Conservation (phyloP, 2,329 filamentous ascomycete species). For the Epichloe uncinata region DNA sequence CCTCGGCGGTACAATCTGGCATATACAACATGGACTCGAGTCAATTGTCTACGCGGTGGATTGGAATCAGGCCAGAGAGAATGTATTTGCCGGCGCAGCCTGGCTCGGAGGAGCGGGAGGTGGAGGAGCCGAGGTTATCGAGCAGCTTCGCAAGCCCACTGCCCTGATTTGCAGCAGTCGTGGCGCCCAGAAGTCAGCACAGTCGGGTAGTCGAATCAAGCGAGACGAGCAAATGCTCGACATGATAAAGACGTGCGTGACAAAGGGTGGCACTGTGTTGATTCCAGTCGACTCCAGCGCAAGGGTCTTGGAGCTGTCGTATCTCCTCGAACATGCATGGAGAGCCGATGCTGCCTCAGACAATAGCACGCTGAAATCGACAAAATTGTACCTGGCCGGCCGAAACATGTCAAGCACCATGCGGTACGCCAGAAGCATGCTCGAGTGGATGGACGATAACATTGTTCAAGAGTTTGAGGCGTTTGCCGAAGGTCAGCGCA, state of each 20-base stretch:
- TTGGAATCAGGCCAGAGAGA: conserved; percentile 96
- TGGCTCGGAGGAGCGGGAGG: conserved; percentile 77
- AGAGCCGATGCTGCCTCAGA: conserved; percentile 45
- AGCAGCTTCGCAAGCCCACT: conserved; percentile 84
- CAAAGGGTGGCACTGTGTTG: conserved; percentile 75
- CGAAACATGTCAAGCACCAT: conserved; percentile 80
- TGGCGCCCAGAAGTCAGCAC: conserved; percentile 58
- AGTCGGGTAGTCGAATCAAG: conserved; percentile 60
- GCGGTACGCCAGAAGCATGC: conserved; percentile 83
- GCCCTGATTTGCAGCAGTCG: conserved; percentile 85
- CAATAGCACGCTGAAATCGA: conserved; percentile 36
- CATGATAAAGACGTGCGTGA: conserved; percentile 66
- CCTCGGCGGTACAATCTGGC: conserved; percentile 95
- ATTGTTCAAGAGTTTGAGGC: conserved; percentile 88
- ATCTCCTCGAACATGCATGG: conserved; percentile 88
- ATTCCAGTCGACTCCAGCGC: conserved; percentile 93
- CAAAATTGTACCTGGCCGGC: conserved; percentile 69
- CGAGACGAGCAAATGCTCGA: conserved; percentile 76
- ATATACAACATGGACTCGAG: conserved; percentile 91
- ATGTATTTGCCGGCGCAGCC: conserved; percentile 83
- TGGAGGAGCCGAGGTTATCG: conserved; percentile 80
- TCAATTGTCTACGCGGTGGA: conserved; percentile 96
- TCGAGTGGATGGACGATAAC: conserved; percentile 98
- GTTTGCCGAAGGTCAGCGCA: conserved; percentile 39
- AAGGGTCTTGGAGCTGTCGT: conserved; percentile 83